Base-by-base conservation (phyloP, 2,329 filamentous ascomycete genomes). In the Phyllachora maydis region DNA sequence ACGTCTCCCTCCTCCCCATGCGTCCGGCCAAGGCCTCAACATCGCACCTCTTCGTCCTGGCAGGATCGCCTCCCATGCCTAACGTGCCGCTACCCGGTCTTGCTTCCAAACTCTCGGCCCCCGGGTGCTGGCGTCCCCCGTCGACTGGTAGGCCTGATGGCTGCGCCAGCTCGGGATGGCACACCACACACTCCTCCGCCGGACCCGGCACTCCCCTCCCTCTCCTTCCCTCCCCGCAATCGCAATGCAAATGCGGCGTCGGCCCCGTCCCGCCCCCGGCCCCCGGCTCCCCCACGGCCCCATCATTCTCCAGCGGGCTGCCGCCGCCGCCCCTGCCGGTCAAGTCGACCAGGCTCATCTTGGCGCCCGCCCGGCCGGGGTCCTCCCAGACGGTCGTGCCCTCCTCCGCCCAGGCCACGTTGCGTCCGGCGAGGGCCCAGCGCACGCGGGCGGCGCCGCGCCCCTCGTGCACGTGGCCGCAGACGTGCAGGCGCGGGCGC, bases 381-480 rank as follows among this genome's bases (percentile, higher is more conserved):
- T 79, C 73, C 11, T 51, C 38, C 71, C 71, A 78, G 0, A 33
- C 28, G 14, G 50, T 40, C 1, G 49, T 43, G 3, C 33, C 31
- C 28, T 47, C 41, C 36, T 65, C 62, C 21, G 49, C 51, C 33
- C 49, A 58, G 5, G 43, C 42, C 9, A 49, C 40, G 18, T 54
- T 46, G 27, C 37, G 34, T 16, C 39, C 37, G 2, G 33, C 39
- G 14, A 59, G 38, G 29, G 60, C 52, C 75, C 75, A 82, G 12
- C 41, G 43, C 16, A 82, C 54, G 14, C 64, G 49, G 36, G 71
- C 56, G 7, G 55, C 65, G 8, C 74, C 75, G 32, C 75, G 52
- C 4, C 58, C 68, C 30, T 67, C 62, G 40, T 82, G 74, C 15
- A 78, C 61, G 42, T 82, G 76, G 1, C 76, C 75, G 36, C 69